These are phyloP conservation scores for Gentiana macrophylla DNA, from an alignment of 257 asterid genomes.

Conservation along the genomic window DNA sequence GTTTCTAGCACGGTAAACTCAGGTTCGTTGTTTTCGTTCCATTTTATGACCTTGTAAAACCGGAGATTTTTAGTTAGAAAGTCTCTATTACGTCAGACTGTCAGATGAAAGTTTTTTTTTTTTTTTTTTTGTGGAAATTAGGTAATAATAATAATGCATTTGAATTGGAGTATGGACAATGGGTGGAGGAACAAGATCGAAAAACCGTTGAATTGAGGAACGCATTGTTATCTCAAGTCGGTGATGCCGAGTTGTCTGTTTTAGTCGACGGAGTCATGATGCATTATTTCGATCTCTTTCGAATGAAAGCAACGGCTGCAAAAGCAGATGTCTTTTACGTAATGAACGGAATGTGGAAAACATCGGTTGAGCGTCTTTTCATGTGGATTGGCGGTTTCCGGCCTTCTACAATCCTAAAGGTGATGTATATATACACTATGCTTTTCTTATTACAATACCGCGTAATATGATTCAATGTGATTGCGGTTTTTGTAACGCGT, in stretches of 20 bases:
- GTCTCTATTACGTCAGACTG: no score
- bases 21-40: conserved; percentile 34
- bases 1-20: conserved; percentile 49
- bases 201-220: conserved; percentile 43
- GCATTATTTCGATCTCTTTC: conserved; percentile 66
- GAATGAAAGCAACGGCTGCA: conserved; percentile 75
- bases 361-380: conserved; percentile 82
- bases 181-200: conserved; percentile 76
- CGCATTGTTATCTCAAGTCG: conserved; percentile 45
- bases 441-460: no score
- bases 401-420: conserved; percentile 85
- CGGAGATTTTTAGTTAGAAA: no score
- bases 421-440: conserved; percentile 8
- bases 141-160: conserved; percentile 40
- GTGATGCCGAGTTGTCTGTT: conserved; percentile 43
- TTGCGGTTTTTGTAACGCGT: no score
- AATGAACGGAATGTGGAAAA: conserved; percentile 81
- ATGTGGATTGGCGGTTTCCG: conserved; percentile 93
- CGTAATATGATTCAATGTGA: no score
- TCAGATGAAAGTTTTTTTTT: no score
- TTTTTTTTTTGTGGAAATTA: no score
- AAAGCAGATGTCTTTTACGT: conserved; percentile 68
- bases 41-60: background rate
- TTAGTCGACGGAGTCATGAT: conserved; percentile 48
- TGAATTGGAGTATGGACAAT: conserved; percentile 63